Conservation (phyloP, 1,284 basidiomycete species). For the Rhodotorula sp. region DNA sequence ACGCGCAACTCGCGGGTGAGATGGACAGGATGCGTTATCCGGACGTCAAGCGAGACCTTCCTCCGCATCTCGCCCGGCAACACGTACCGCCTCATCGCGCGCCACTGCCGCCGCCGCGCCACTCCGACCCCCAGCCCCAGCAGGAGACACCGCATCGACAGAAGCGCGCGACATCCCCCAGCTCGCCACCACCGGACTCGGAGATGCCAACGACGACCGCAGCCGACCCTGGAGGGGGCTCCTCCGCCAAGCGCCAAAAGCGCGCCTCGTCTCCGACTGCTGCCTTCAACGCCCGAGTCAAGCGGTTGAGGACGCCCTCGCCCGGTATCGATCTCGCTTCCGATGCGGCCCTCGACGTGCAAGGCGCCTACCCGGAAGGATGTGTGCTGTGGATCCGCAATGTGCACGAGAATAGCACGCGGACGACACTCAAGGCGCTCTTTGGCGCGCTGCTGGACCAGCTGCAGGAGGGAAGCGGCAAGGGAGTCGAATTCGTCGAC, state of each 20-base stretch:
- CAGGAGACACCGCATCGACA: background rate
- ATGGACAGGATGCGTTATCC: constrained; percentile 8
- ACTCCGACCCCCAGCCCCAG: background rate
- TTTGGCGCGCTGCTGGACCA: constrained; percentile 31
- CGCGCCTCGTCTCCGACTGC: constrained; percentile 7
- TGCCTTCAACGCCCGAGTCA: background rate
- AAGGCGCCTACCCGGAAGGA: constrained; percentile 35
- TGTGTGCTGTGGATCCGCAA: constrained; percentile 39
- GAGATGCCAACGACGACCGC: background rate
- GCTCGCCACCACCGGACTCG: background rate
- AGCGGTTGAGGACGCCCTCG: constrained; percentile 10
- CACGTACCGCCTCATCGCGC: background rate
- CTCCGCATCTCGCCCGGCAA: constrained; percentile 15
- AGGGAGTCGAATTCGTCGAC: constrained; percentile 39
- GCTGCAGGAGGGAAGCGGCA: constrained; percentile 40
- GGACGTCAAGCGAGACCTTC: constrained; percentile 2
- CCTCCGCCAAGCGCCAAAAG: constrained; percentile 4
- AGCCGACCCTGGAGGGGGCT: background rate
- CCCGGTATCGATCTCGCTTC: constrained; percentile 13
- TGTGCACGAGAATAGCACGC: constrained; percentile 33
- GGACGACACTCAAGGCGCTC: constrained; percentile 24
- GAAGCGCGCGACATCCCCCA: constrained; percentile 10
- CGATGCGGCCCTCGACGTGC: constrained; percentile 14
- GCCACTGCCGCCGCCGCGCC: background rate
- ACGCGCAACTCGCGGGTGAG: constrained; percentile 10